Evolutionary conservation across 495 filamentous ascomycete species (phyloP), one percentile per base, ranked within the genome.

Genomic region (Talaromyces proteolyticus): DNA sequence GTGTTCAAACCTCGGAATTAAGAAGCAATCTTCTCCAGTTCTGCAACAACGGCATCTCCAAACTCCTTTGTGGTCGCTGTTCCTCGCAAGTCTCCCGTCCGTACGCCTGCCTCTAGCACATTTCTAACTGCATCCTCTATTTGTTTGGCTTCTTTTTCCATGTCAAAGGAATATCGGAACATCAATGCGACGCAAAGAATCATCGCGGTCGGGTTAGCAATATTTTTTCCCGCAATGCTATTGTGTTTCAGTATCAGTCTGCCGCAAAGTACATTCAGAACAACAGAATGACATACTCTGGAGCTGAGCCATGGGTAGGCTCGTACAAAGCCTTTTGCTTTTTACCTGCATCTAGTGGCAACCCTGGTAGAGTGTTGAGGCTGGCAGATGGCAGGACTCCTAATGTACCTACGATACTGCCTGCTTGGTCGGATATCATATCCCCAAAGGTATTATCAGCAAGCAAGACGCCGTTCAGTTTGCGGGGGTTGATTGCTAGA

Each of bases 161-260:
- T 80, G 54, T 81, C 80, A 39, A 96, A 74, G 3, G 88, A 94
- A 70, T 96, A 96, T 51, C 84, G 83, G 56, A 95, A 80, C 87
- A 96, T 88, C 85, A 95, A 88, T 52, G 88, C 89, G 19, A 92
- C 83, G 4, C 87, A 91, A 6, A 95, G 79, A 50, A 95, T 88
- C 57, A 88, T 88, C 20, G 88, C 90, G 24, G 87, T 69, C 6
- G 86, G 86, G 64, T 90, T 90, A 3, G 66, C 68, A 24, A 69
- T 61, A 22, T 71, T 67, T 46, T 61, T 51, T 8, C 66, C 66
- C 8, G 68, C 66, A 40, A 71, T 71, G 10, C 62, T 64, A 44
- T 18, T 11, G 14, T 10, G 14, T 34, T 12, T 12, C 14, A 14
- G 18, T 7, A 6, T 44, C 40, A 49, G 39, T 43, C 34, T 47